Evolutionary conservation across 2,329 filamentous ascomycete species (phyloP), one percentile per base, ranked within the genome.

Genomic region (Aspergillus sp.): DNA sequence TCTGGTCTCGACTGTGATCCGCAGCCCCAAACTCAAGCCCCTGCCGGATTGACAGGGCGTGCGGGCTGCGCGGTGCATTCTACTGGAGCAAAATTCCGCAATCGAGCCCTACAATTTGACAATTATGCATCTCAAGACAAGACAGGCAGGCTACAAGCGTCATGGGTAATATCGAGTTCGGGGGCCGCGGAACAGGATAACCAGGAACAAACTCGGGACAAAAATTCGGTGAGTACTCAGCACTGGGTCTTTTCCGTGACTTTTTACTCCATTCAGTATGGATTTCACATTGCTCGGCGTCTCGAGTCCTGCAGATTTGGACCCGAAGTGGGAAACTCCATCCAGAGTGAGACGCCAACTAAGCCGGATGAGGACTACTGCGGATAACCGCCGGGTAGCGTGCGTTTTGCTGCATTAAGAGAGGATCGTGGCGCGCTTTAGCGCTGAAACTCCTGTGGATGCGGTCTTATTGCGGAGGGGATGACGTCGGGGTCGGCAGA

Each of bases 371-470:
- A 41, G 50, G 22, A 46, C 22, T 23, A 38, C 43, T 19, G 47
- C 51, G 52, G 48, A 61, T 64, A 61, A 61, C 58, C 61, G 49
- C 61, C 62, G 51, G 52, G 49, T 64, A 60, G 62, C 59, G 63
- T 58, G 54, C 47, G 48, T 53, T 59, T 61, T 31, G 59, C 49
- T 58, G 48, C 57, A 54, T 47, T 54, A 54, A 31, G 59, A 41
- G 61, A 52, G 63, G 57, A 66, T 66, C 60, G 63, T 68, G 66
- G 66, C 63, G 57, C 55, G 48, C 45, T 52, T 63, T 67, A 66
- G 64, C 46, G 57, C 45, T 19, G 41, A 38, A 46, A 38, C 51
- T 58, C 31, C 13, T 57, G 54, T 50, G 59, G 58, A 52, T 43
- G 28, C 47, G 47, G 47, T 49, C 47, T 41, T 15, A 19, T 49